These are phyloP conservation scores for Nemophila menziesii DNA, from an alignment of 257 asterid genomes.

Conservation along the genomic window DNA sequence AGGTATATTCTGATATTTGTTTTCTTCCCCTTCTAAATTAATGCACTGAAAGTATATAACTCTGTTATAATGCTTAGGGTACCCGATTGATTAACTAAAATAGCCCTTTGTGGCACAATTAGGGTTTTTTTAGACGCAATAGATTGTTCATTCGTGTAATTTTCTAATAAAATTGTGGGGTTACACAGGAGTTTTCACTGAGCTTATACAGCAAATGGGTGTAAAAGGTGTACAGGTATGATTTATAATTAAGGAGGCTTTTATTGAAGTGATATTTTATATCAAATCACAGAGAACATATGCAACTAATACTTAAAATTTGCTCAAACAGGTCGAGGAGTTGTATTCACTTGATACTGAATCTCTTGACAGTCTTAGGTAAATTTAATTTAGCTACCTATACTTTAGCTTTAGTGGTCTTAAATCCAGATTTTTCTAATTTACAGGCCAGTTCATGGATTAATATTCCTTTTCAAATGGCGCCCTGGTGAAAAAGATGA, in stretches of 20 bases:
- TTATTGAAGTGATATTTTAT: background rate
- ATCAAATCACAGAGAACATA: background rate
- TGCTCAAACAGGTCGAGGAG: slow-evolving; percentile 83
- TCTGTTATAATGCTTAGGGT: too few species aligned
- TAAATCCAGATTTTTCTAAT: background rate
- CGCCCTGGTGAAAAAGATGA: slow-evolving; percentile 95
- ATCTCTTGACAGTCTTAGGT: slow-evolving; percentile 75
- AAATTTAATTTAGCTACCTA: slow-evolving; percentile 7
- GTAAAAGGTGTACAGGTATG: slow-evolving; percentile 97
- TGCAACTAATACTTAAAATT: slow-evolving; percentile 5
- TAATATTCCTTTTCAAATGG: slow-evolving; percentile 98
- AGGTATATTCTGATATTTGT: slow-evolving; percentile 30
- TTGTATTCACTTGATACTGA: slow-evolving; percentile 88
- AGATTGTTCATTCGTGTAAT: background rate
- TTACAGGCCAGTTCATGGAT: slow-evolving; percentile 81
- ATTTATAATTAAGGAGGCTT: background rate
- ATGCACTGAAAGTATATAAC: background rate
- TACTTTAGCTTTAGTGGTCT: slow-evolving; percentile 2
- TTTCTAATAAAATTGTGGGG: slow-evolving; percentile 8
- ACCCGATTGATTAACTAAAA: background rate
- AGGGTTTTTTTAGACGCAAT: background rate
- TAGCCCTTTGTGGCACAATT: background rate
- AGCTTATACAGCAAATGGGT: slow-evolving; percentile 97
- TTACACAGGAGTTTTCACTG: slow-evolving; percentile 91
- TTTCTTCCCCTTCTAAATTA: background rate